Conservation (phyloP, 371 early-diverging fungal species). For the Zopfochytrium polystomum region DNA sequence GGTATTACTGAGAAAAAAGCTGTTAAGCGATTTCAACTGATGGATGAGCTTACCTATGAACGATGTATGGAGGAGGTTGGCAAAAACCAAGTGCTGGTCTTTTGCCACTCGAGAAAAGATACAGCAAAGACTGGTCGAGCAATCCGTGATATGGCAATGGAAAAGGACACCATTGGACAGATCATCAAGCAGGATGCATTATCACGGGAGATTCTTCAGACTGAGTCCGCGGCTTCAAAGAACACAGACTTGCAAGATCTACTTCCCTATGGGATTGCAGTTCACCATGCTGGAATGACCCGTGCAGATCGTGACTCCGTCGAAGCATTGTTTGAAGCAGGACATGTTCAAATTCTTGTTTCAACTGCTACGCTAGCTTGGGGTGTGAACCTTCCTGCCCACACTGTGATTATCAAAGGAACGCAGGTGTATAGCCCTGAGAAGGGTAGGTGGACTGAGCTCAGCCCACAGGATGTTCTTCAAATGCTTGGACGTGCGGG, state of each 20-base stretch:
- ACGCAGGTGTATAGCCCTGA: slow-evolving; percentile 96
- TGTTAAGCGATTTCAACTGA: slow-evolving; percentile 86
- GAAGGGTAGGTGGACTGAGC: slow-evolving; percentile 89
- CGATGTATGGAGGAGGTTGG: slow-evolving; percentile 88
- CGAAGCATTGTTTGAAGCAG: slow-evolving; percentile 92
- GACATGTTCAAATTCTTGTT: slow-evolving; percentile 91
- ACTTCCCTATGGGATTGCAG: slow-evolving; percentile 91
- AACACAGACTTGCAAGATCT: slow-evolving; percentile 83
- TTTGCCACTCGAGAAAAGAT: slow-evolving; percentile 97
- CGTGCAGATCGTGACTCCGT: slow-evolving; percentile 90
- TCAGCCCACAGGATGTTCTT: slow-evolving; percentile 86
- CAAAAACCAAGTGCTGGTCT: slow-evolving; percentile 89
- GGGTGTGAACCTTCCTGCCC: slow-evolving; percentile 99
- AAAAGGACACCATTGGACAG: slow-evolving; percentile 74
- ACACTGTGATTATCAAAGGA: slow-evolving; percentile 98
- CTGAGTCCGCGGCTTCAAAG: slow-evolving; percentile 75
- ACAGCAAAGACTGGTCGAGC: slow-evolving; percentile 92
- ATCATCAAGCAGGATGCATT: slow-evolving; percentile 77
- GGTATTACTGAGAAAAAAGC: slow-evolving; percentile 95
- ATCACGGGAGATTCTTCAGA: slow-evolving; percentile 76
- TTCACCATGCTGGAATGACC: slow-evolving; percentile 99
- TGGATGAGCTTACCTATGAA: slow-evolving; percentile 94
- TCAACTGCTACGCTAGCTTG: slow-evolving; percentile 99
- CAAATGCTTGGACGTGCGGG: slow-evolving; percentile 99
- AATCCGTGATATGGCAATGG: slow-evolving; percentile 86